Percentiles rank a stretch among this genome's conserved stretches.
Conservation (phyloP, 1,284 basidiomycete species). For the Anthracocystis walkeri region DNA sequence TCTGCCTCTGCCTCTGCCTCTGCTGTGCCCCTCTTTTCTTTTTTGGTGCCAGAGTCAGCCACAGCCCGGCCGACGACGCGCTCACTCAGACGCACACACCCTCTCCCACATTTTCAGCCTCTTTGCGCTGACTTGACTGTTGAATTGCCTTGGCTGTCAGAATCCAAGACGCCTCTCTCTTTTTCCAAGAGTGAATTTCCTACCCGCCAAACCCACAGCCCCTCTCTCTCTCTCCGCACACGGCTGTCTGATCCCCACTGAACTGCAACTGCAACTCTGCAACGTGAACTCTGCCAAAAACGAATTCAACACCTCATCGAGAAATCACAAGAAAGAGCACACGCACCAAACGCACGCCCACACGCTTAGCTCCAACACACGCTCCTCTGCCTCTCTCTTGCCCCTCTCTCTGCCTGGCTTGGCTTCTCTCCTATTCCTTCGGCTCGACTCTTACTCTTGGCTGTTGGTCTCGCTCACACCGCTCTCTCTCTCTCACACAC, state of each 20-base stretch:
- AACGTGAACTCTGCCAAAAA: too few species aligned
- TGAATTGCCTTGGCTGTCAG: neutral
- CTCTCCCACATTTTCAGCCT: neutral
- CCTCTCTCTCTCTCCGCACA: neutral
- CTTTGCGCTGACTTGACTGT: neutral
- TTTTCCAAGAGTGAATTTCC: neutral
- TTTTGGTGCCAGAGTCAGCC: neutral
- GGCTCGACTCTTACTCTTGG: neutral
- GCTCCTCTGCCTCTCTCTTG: neutral
- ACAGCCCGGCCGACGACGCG: constrained; percentile 7
- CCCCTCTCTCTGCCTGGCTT: neutral
- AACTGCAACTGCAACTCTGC: neutral
- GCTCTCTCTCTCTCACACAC: too few species aligned
- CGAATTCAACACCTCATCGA: too few species aligned
- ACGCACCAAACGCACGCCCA: neutral
- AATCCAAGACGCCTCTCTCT: too few species aligned
- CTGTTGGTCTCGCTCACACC: constrained; percentile 7
- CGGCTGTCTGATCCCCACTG: neutral
- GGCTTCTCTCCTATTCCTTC: neutral
- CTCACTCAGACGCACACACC: neutral
- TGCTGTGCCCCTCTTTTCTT: too few species aligned
- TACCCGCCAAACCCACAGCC: constrained; percentile 1
- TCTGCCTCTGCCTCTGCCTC: too few species aligned
- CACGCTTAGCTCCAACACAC: neutral
- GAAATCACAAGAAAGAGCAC: neutral